Base-by-base conservation (phyloP, 2,329 filamentous ascomycete genomes). In the Pseudocercospora pini-densiflorae region DNA sequence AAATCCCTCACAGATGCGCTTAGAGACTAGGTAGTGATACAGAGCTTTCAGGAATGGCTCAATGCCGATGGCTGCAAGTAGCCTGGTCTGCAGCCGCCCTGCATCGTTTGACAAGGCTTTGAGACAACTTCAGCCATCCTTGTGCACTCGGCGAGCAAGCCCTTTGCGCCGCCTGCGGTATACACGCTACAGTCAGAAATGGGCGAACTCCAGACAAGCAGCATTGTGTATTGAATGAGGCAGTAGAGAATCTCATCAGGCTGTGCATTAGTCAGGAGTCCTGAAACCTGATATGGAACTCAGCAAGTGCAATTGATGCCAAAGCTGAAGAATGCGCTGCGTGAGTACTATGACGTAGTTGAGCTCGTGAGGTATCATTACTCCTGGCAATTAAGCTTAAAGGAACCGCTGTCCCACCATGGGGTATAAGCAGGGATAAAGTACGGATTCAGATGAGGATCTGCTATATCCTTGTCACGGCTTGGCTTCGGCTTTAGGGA, bases 361-460 rank as follows among this genome's bases (percentile, higher is more conserved):
- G 9, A n/a, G 21, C 24, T 55, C 51, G 51, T 55, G 51, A 27
- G 51, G 27, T 16, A 24, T n/a, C 23, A 16, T n/a, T 31, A 27
- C 21, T 55, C 51, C 27, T 55, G 51, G 24, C 51, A 31, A 31
- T 29, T n/a, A 55, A 31, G 47, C 47, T 51, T 51, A 51, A 23
- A 21, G 45, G 23, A 21, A 49, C 23, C 45, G 47, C 47, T 51
- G 47, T 51, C 9, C 21, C 47, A 51, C 47, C 47, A 51, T 24
- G 47, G 47, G 47, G 47, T 19, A 55, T 27, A 29, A 2, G 51
- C 23, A 55, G 23, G 47, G 47, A 9, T 51, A 19, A 43, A 21
- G 47, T 51, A 51, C 47, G 51, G 51, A 55, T 55, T 55, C 51
- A 55, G 51, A 55, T 55, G 27, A 31, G 27, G 27, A 55, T 55